Evolutionary conservation across 2,329 filamentous ascomycete species (phyloP).

Genomic region (Sarocladiaceae sp.): DNA sequence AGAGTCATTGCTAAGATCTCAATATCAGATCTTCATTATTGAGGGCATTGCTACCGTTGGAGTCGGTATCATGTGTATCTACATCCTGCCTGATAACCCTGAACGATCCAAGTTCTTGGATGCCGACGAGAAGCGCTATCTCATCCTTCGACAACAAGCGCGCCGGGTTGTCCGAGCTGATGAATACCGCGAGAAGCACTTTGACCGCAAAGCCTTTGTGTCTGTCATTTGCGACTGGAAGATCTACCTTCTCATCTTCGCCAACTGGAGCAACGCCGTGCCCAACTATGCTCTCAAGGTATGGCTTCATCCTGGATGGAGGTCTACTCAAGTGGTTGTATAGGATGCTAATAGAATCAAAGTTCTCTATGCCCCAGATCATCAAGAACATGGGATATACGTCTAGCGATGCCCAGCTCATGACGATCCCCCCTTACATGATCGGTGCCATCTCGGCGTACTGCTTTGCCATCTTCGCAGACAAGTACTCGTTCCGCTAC

Average conservation of each 20-base stretch:
- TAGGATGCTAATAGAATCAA: not conserved
- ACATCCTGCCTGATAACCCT: slow-evolving; percentile 40
- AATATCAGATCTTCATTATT: slow-evolving; percentile 39
- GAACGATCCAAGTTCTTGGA: slow-evolving; percentile 1
- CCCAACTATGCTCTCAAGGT: slow-evolving; percentile 25
- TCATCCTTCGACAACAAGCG: slow-evolving; percentile 30
- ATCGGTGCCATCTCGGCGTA: slow-evolving; percentile 26
- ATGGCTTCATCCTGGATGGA: not conserved
- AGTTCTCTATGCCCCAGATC: slow-evolving; percentile 30
- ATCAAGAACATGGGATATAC: slow-evolving; percentile 35
- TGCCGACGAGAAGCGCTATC: slow-evolving; percentile 19
- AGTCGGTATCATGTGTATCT: slow-evolving; percentile 32
- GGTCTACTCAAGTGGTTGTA: not conserved
- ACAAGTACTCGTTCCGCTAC: slow-evolving; percentile 31
- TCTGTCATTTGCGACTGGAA: slow-evolving; percentile 41
- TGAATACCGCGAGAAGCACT: slow-evolving; percentile 21
- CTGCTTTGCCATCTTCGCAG: slow-evolving; percentile 26
- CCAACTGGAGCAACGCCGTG: slow-evolving; percentile 35
- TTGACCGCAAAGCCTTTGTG: slow-evolving; percentile 26
- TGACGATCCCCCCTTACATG: slow-evolving; percentile 31
- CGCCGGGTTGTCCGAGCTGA: slow-evolving; percentile 18
- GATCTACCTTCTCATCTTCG: slow-evolving; percentile 34
- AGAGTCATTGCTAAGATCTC: not conserved
- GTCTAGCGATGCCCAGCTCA: slow-evolving; percentile 22
- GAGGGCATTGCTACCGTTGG: slow-evolving; percentile 39